Evolutionary conservation across 2,329 filamentous ascomycete species (phyloP), one percentile per base, ranked within the genome.

Genomic region (Sporothrix pseudoabietina): DNA sequence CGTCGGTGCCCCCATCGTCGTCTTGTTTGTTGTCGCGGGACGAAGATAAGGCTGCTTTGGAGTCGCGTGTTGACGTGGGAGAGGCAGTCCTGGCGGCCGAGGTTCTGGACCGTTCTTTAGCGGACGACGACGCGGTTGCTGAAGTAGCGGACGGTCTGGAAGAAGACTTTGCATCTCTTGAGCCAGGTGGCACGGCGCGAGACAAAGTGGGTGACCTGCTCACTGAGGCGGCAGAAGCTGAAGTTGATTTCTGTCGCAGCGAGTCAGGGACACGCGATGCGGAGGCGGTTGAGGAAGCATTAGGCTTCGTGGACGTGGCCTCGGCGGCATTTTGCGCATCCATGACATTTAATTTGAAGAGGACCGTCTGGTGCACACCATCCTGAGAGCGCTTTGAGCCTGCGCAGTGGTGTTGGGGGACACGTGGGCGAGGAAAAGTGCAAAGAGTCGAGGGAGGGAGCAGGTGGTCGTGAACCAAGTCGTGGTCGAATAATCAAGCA

Each of bases 311-410:
- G 82, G 85, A 86, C 82, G 86, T 85, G 84, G 86, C 85, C 85
- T 87, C 87, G 84, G 85, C 84, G 86, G 86, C 87, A 89, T 89
- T 89, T 84, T 89, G 87, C 87, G 87, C 87, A 88, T 89, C 87
- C 87, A 89, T 89, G 84, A 85, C 87, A 89, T 88, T 87, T 86
- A 89, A 85, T 85, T 86, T 80, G 80, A 81, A 81, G 81, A 82
- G 79, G 79, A 78, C 80, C 81, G 78, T 81, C 84, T 83, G 83
- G 82, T 83, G 84, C 85, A 83, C 85, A 88, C 85, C 87, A 89
- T 89, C 83, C 83, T 89, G 87, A 84, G 87, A 83, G 83, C 83
- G 82, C 81, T 80, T 79, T 77, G 79, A 77, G 79, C 80, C 78
- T 79, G 80, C 79, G 77, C 79, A 61, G 71, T 72, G 69, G 32